Percentiles rank a stretch among this genome's conserved stretches.
These are phyloP conservation scores for Kwoniella bestiolae DNA, from an alignment of 768 basidiomycete species.

Conservation along the genomic window DNA sequence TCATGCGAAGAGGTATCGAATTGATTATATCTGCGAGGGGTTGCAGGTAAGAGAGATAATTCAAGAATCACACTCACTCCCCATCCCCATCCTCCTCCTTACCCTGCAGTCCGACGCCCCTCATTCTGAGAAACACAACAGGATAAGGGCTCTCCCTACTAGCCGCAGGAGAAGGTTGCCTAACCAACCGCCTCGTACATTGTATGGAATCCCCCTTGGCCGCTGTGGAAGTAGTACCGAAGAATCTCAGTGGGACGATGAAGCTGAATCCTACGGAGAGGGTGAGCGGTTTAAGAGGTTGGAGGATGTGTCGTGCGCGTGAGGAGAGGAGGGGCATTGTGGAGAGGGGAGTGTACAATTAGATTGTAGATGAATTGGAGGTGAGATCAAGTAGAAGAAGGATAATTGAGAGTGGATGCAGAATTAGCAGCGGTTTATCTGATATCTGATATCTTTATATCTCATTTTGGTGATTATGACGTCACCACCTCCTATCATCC, in stretches of 20 bases:
- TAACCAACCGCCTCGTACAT: conserved; percentile 23
- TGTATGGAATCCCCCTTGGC: not conserved
- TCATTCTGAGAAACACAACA: conserved; percentile 24
- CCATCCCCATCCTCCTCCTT: conserved; percentile 11
- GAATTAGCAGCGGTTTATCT: not conserved
- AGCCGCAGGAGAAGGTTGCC: conserved; percentile 16
- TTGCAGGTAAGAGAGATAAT: too few species aligned
- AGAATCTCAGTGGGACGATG: conserved; percentile 3
- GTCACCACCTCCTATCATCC: not conserved
- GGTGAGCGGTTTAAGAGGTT: conserved; percentile 4
- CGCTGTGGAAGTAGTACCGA: not conserved
- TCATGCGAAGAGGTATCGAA: too few species aligned
- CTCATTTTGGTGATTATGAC: not conserved
- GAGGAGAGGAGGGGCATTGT: conserved; percentile 14
- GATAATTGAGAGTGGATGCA: not conserved
- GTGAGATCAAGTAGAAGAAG: not conserved
- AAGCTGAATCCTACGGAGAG: conserved; percentile 15
- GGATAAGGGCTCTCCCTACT: conserved; percentile 25
- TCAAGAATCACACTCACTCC: conserved; percentile 14
- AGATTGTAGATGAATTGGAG: not conserved
- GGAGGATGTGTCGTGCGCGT: conserved; percentile 5
- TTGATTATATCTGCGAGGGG: too few species aligned
- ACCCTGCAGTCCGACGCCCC: conserved; percentile 12
- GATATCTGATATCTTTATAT: too few species aligned
- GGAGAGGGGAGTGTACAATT: too few species aligned